Evolutionary conservation across 2,329 filamentous ascomycete species (phyloP), one percentile per base, ranked within the genome.

Genomic region (Endocalyx cinctus): DNA sequence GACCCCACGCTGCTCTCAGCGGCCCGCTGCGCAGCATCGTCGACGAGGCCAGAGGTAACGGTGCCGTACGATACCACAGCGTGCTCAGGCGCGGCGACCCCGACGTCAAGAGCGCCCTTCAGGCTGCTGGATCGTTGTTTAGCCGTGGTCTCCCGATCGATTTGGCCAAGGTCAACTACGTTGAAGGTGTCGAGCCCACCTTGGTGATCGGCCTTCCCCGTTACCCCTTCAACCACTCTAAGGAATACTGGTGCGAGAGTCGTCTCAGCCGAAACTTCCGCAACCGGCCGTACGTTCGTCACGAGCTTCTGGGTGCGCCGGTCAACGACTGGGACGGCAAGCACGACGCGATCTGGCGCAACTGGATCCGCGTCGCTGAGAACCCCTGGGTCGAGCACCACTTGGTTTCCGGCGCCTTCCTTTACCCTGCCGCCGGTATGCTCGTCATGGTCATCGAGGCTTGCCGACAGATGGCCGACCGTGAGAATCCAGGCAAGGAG

Each of bases 341-440:
- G 27, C 28, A 41, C 5, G 45, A 48, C 17, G 47, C 52, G 3
- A 34, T 45, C 22, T 57, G 54, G 54, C 43, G 45, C 14, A 48
- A 55, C 27, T 38, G 34, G 13, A 47, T 42, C 17, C 40, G 30
- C 11, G 30, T 42, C 17, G 37, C 22, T 22, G 52, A 43, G 30
- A 49, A 35, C 32, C 51, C 53, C 11, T 58, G 53, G 54, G 27
- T 57, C 5, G 27, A 41, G 12, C 50, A 58, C 34, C 54, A 56
- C 29, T 42, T 39, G 20, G 48, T 57, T 5, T 41, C 39, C 2
- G 39, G 41, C n/a, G 40, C 47, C 17, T 39, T 49, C 20, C 31
- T 57, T 5, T 56, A 51, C 14, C 54, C 54, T 14, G 54, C 47
- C 20, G 48, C 51, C 6, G 54, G 52, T 5, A 54, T 54, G 39